Evolutionary conservation across 805 yeast genomes (phyloP).

Genomic region (Metschnikowia santaceciliae): DNA sequence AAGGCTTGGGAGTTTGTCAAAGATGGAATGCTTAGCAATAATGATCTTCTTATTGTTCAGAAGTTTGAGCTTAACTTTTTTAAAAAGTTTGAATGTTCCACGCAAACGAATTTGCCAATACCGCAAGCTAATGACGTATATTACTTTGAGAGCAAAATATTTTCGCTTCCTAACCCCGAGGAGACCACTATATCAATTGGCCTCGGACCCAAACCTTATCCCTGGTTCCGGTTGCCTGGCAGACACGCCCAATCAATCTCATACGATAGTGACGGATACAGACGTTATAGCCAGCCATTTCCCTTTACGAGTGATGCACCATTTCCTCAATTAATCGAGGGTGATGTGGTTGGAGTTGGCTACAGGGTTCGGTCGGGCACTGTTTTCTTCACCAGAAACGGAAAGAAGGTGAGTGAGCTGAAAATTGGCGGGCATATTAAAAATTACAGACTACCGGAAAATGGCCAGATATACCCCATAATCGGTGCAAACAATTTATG

Average conservation of each 20-base stretch:
- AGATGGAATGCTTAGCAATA: constrained; percentile 50
- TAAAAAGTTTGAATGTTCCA: constrained; percentile 58
- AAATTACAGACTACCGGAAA: constrained; percentile 53
- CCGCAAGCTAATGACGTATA: constrained; percentile 81
- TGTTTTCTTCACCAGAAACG: constrained; percentile 90
- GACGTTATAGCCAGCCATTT: constrained; percentile 80
- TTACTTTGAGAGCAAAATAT: constrained; percentile 84
- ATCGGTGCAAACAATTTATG: constrained; percentile 83
- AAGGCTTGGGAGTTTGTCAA: constrained; percentile 84
- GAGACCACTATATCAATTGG: constrained; percentile 68
- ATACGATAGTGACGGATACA: constrained; percentile 82
- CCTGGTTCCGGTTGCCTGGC: constrained; percentile 90
- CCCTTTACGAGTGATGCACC: constrained; percentile 40
- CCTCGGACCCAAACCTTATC: constrained; percentile 82
- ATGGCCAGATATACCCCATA: constrained; percentile 70
- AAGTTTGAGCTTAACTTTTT: constrained; percentile 58
- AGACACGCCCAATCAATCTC: constrained; percentile 78
- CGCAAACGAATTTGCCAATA: constrained; percentile 79
- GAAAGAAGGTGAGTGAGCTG: constrained; percentile 80
- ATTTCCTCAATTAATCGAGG: constrained; percentile 63
- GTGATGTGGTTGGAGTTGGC: constrained; percentile 93
- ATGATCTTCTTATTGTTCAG: constrained; percentile 58
- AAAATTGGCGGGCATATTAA: constrained; percentile 75
- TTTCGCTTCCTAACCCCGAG: constrained; percentile 58
- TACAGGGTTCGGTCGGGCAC: constrained; percentile 79